These are phyloP conservation scores for Allium fistulosum DNA, from an alignment of 106 monocot genomes.

Conservation along the genomic window DNA sequence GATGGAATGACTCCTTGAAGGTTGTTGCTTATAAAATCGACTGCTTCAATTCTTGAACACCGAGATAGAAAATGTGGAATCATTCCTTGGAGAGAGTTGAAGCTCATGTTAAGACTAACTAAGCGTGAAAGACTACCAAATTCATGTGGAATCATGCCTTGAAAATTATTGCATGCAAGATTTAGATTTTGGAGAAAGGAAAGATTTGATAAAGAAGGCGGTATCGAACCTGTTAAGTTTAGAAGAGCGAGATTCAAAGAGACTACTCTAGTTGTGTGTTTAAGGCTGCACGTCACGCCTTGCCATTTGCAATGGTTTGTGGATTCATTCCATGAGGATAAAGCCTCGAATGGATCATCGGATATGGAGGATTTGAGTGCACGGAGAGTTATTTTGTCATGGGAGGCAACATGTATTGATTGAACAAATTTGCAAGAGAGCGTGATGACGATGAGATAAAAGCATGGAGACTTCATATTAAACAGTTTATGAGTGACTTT, in stretches of 20 bases:
- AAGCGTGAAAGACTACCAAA: slow-evolving; percentile 13
- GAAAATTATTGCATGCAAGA: no score
- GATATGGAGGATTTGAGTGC: slow-evolving; percentile 28
- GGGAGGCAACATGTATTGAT: not conserved
- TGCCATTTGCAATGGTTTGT: slow-evolving; percentile 20
- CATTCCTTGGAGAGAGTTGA: slow-evolving; percentile 20
- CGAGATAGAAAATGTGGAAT: slow-evolving; percentile 2
- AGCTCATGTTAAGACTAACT: slow-evolving; percentile 10
- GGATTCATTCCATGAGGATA: slow-evolving; percentile 33
- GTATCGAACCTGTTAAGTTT: slow-evolving; percentile 12
- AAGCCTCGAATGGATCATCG: slow-evolving; percentile 1
- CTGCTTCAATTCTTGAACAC: not conserved
- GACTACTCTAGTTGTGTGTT: slow-evolving; percentile 1
- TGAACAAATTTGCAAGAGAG: not conserved
- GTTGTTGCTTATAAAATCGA: slow-evolving; percentile 9
- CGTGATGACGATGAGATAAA: no score
- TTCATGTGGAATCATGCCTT: slow-evolving; percentile 16
- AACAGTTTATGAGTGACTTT: no score
- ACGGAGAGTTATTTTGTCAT: slow-evolving; percentile 9
- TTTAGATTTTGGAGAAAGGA: slow-evolving; percentile 22
- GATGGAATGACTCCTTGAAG: slow-evolving; percentile 3
- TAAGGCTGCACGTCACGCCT: slow-evolving; percentile 31
- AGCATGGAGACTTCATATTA: no score
- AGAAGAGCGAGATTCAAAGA: slow-evolving; percentile 8
- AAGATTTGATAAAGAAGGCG: slow-evolving; percentile 32